Base-by-base conservation (phyloP, 179 eudicot species). In the Silene coronaria region DNA sequence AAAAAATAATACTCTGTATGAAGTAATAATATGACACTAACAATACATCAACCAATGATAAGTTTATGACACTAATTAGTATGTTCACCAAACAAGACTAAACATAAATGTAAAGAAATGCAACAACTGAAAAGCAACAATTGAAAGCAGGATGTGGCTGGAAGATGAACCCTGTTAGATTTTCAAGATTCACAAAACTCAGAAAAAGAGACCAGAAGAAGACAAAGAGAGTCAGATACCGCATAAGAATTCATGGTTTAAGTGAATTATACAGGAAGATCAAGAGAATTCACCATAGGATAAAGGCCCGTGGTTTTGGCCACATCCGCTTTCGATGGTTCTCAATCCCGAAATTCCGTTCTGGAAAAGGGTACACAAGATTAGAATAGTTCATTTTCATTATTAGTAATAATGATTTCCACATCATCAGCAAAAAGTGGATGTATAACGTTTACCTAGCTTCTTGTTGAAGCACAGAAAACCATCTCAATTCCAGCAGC, bases 181-280 rank as follows among this genome's bases (percentile, higher is more conserved):
- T 77, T 57, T 70, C 91, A 60, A 90, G 67, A 82, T 67, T 87
- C 57, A 86, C 73, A 62, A 80, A 78, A 63, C 76, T 80, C 36
- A 77, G 67, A 72, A 74, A 79, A 81, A 77, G 81, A 82, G 76
- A 81, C 21, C 75, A 57, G 70, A 89, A 72, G 28, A 85, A 86
- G 83, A 81, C 91, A 55, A 89, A 85, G 83, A 81, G 87, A 77
- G 78, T 83, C 58, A 87, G 85, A 65, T 86, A 87, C 65, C 84
- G 88, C 80, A 83, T 92, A 26, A 93, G 82, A 80, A 87, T 91
- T 72, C 91, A 71, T 7, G 83, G 87, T 62, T 82, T 93, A 73
- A 75, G 74, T 30, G 85, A 77, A 69, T 68, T 93, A 74, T 78
- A 66, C 74, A 89, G 75, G 24, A 86, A 87, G 83, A 85, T 93